These are phyloP conservation scores for Colletotrichum sp. DNA, from an alignment of 2,329 filamentous ascomycete genomes.

Conservation along the genomic window DNA sequence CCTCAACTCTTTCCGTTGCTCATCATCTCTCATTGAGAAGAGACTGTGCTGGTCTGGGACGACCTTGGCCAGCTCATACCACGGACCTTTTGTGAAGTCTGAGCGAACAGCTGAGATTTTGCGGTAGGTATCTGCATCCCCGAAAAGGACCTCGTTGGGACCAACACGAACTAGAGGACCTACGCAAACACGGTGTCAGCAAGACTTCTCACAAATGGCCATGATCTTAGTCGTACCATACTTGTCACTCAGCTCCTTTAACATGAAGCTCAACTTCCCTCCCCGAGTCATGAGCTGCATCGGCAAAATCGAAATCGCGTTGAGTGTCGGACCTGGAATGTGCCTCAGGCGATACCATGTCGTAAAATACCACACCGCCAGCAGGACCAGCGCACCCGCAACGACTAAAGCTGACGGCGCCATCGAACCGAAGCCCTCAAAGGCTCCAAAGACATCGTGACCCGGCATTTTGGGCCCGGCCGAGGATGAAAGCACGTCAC, in stretches of 20 bases:
- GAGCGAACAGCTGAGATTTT: constrained; percentile 12
- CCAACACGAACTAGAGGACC: constrained; percentile 22
- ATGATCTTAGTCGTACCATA: background rate
- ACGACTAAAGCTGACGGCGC: accelerated
- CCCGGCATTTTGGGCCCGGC: background rate
- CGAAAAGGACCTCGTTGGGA: constrained; percentile 24
- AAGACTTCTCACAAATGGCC: background rate
- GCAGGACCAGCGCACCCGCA: background rate
- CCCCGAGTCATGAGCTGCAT: constrained; percentile 22
- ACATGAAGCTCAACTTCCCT: background rate
- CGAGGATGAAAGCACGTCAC: background rate
- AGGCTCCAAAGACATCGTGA: background rate
- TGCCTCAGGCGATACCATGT: constrained; percentile 35
- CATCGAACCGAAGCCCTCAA: background rate
- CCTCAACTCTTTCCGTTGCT: constrained; percentile 13
- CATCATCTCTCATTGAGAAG: constrained; percentile 22
- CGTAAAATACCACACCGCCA: background rate
- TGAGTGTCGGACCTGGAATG: constrained; percentile 34
- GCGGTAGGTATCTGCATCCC: constrained; percentile 17
- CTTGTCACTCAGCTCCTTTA: constrained; percentile 8
- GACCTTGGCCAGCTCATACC: constrained; percentile 21
- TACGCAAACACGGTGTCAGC: constrained; percentile 25
- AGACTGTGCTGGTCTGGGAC: constrained; percentile 16
- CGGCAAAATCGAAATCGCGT: constrained; percentile 33
- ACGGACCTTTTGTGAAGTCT: constrained; percentile 16